phyloP scores from a whole-genome alignment of 2,329 filamentous ascomycete genomes.

The Gremmenia infestans region DNA sequence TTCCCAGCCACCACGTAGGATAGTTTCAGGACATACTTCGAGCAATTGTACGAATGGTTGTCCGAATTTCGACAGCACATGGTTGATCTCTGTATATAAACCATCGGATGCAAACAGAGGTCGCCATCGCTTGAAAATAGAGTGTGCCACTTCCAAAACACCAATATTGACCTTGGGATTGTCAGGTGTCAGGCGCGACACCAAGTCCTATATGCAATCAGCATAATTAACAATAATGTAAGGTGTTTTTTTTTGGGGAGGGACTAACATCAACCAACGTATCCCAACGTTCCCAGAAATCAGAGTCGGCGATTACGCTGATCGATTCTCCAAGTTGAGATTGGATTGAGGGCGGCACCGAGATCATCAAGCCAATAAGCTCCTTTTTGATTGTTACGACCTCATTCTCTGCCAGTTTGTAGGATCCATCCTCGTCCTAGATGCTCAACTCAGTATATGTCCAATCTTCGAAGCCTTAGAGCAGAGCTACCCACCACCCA shows the following conservation, averaged over 20 bases:
- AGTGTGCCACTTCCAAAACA: slow-evolving; percentile 94
- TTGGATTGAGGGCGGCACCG: slow-evolving; percentile 80
- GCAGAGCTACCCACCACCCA: slow-evolving; percentile 62
- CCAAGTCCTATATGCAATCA: slow-evolving; percentile 61
- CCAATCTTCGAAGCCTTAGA: not conserved
- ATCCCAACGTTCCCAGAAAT: slow-evolving; percentile 95
- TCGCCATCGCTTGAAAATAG: slow-evolving; percentile 94
- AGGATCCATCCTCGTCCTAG: slow-evolving; percentile 84
- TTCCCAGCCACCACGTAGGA: slow-evolving; percentile 8
- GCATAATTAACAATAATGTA: slow-evolving; percentile 1
- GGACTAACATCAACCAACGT: slow-evolving; percentile 74
- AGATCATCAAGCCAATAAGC: slow-evolving; percentile 94
- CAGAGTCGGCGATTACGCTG: slow-evolving; percentile 94
- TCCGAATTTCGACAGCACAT: slow-evolving; percentile 83
- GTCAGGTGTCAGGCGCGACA: slow-evolving; percentile 75
- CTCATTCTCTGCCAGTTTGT: slow-evolving; percentile 79
- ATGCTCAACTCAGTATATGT: slow-evolving; percentile 10
- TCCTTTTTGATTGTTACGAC: slow-evolving; percentile 89
- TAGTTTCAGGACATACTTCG: slow-evolving; percentile 45
- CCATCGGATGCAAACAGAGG: slow-evolving; percentile 91
- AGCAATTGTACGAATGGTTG: slow-evolving; percentile 77
- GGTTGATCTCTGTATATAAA: slow-evolving; percentile 92
- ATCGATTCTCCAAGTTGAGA: slow-evolving; percentile 94
- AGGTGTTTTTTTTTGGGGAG: not conserved
- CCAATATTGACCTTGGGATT: slow-evolving; percentile 86